Base-by-base conservation (phyloP, 768 basidiomycete genomes). In the Hydnum rufescens region DNA sequence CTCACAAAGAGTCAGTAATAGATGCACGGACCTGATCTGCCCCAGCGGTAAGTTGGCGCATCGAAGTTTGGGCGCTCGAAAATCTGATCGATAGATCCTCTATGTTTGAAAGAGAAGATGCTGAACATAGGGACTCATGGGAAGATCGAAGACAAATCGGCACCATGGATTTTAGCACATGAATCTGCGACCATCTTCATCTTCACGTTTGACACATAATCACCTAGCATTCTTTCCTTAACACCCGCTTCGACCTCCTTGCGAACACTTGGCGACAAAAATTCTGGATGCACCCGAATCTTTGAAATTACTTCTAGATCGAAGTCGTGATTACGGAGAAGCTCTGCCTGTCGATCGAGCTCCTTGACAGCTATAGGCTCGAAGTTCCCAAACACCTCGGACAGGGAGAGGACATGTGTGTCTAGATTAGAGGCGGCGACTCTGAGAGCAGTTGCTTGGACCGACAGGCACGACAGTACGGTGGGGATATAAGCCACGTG, bases 111-210 rank as follows among this genome's bases (percentile, higher is more conserved):
- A 25, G n/a, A 8, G 26, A 32, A 22, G 29, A 55, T 19, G 5
- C 22, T 18, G 5, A 29, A 18, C 5, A 53, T 39, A 8, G n/a
- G n/a, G 36, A 22, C 22, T 39, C 13, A 39, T 39, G 36, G 13
- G 22, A 39, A 13, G 36, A 39, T 13, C 36, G 13, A 13, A 39
- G 22, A 39, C 22, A n/a, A n/a, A n/a, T n/a, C n/a, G 49, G 3
- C 26, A 57, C 83, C 74, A 67, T 87, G 80, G 25, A 79, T 77
- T 47, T 72, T 71, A 16, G 67, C 60, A 65, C 83, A 86, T 3
- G 73, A 75, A 16, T 80, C 80, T 2, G 76, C 81, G 1, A 89
- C 85, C 61, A 82, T 74, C 58, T 70, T 73, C 85, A 89, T 89
- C 66, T 79, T 84, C 49, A 69, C 74, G 57, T 70, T 72, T 16